Percentiles rank a stretch among this genome's conserved stretches.
Evolutionary conservation across 257 asterid genomes (phyloP).

Genomic region (Galeopsis tetrahit): DNA sequence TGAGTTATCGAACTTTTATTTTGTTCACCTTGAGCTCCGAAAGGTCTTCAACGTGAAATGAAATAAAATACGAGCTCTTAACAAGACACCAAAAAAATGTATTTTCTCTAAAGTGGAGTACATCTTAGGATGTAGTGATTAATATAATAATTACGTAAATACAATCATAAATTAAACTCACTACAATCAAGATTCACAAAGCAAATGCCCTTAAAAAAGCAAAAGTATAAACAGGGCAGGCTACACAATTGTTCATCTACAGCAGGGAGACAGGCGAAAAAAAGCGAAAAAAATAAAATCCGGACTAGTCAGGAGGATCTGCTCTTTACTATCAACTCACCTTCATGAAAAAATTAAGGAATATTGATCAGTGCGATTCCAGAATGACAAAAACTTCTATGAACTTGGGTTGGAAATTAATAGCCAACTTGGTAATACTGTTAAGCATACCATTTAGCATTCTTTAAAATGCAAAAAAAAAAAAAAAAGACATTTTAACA

Average conservation of each 20-base stretch:
- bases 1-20: neutral
- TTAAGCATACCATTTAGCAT: too few relatives aligned
- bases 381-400: neutral
- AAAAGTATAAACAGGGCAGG: constrained; percentile 17
- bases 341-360: constrained; percentile 37
- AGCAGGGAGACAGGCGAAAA: neutral
- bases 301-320: constrained; percentile 31
- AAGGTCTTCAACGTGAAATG: neutral
- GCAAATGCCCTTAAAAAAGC: constrained; percentile 28
- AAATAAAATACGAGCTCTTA: too few relatives aligned
- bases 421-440: too few relatives aligned
- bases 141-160: neutral
- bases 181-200: constrained; percentile 30
- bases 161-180: constrained; percentile 12
- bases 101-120: neutral
- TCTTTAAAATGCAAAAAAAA: too few relatives aligned
- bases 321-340: constrained; percentile 39
- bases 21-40: neutral
- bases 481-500: too few relatives aligned
- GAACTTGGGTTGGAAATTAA: too few relatives aligned
- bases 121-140: constrained; percentile 18
- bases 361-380: constrained; percentile 27
- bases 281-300: neutral
- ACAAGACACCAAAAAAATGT: neutral
- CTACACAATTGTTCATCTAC: constrained; percentile 25